A percentile compares a stretch with the other conserved stretches of the same genome.
These are phyloP conservation scores for Fusarium buxicola DNA, from an alignment of 2,329 filamentous ascomycete species.

Conservation along the genomic window DNA sequence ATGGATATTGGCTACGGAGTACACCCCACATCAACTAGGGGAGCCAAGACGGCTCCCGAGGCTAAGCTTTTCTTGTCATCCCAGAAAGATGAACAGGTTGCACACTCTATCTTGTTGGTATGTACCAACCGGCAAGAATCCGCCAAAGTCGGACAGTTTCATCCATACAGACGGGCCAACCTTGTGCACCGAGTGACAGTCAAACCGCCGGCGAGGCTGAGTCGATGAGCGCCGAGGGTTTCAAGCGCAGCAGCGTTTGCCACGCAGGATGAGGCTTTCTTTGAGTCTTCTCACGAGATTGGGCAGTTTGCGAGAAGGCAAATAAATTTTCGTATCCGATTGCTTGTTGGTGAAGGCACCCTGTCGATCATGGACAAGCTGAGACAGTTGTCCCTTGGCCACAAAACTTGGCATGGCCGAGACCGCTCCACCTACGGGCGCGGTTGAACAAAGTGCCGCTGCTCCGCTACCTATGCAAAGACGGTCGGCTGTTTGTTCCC, in stretches of 20 bases:
- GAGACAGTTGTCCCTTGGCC: conserved; percentile 8
- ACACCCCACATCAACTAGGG: not conserved
- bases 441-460: not conserved
- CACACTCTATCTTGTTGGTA: conserved; percentile 14
- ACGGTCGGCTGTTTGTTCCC: not conserved
- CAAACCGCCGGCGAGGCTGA: conserved; percentile 4
- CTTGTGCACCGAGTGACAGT: conserved; percentile 32
- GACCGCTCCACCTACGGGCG: conserved; percentile 7
- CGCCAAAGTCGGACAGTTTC: conserved; percentile 16
- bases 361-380: conserved; percentile 27
- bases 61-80: conserved; percentile 11
- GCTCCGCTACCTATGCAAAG: not conserved
- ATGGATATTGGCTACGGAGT: not conserved
- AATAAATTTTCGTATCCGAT: conserved; percentile 4
- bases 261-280: conserved; percentile 11
- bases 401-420: conserved; percentile 24
- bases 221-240: not conserved
- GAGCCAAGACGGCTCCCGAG: not conserved
- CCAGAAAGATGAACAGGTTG: not conserved
- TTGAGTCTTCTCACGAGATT: conserved; percentile 3
- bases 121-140: not conserved
- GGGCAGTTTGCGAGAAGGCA: not conserved
- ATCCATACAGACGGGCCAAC: conserved; percentile 29
- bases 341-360: conserved; percentile 17
- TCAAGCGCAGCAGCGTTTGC: not conserved